A percentile compares a stretch with the other conserved stretches of the same genome.
phyloP scores from a whole-genome alignment of 2,329 filamentous ascomycete species.

The Penicillium sp. region DNA sequence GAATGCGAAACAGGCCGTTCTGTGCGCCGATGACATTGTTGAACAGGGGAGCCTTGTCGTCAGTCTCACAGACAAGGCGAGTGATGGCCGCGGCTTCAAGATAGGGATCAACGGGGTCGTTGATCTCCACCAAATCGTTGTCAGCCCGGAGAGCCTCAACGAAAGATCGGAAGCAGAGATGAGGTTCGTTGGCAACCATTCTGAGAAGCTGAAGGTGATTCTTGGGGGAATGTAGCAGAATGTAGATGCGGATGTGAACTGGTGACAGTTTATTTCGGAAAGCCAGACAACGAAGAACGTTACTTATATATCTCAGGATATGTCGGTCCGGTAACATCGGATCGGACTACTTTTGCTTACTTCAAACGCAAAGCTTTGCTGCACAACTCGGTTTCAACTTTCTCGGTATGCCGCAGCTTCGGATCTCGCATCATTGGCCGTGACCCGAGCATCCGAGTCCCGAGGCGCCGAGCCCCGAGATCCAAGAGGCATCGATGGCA shows the following conservation, averaged over 20 bases:
- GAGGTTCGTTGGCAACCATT: slow-evolving; percentile 17
- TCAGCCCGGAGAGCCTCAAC: slow-evolving; percentile 47
- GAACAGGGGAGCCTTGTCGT: slow-evolving; percentile 54
- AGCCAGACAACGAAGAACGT: neutral
- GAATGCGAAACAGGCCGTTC: slow-evolving; percentile 51
- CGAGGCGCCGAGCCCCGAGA: neutral
- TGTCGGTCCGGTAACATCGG: neutral
- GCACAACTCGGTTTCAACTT: neutral
- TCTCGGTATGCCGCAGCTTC: neutral
- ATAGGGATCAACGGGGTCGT: slow-evolving; percentile 43
- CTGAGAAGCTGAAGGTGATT: neutral
- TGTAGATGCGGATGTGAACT: neutral
- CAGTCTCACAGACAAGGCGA: slow-evolving; percentile 46
- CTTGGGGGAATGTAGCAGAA: neutral
- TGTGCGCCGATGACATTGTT: slow-evolving; percentile 52
- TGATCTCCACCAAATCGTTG: slow-evolving; percentile 49
- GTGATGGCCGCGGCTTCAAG: slow-evolving; percentile 52
- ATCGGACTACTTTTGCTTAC: neutral
- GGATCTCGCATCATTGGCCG: neutral
- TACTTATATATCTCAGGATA: neutral
- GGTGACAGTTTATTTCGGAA: neutral
- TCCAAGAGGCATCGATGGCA: neutral
- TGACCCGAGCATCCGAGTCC: neutral
- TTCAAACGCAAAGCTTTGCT: neutral
- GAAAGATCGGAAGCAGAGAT: slow-evolving; percentile 49